Conservation (phyloP, 202 grass and related monocot genomes). For the Setaria italica region DNA sequence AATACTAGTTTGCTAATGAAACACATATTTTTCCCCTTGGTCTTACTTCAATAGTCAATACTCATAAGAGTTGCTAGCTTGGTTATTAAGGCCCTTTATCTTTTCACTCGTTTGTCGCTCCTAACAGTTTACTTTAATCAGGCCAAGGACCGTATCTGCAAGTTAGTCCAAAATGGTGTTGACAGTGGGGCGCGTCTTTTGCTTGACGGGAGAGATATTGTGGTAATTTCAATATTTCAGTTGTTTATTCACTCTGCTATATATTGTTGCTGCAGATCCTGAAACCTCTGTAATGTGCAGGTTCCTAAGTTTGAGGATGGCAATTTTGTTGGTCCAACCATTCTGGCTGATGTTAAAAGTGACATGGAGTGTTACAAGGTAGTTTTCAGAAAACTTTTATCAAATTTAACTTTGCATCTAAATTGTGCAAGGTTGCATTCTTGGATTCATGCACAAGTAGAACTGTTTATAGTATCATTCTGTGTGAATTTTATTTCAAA, state of each 20-base stretch:
- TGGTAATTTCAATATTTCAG: conserved; percentile 56
- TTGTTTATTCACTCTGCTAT: conserved; percentile 18
- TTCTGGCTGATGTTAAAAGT: conserved; percentile 81
- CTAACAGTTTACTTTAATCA: conserved; percentile 43
- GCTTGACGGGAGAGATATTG: conserved; percentile 83
- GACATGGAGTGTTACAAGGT: conserved; percentile 98
- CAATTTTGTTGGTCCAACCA: conserved; percentile 93
- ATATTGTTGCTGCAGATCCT: conserved; percentile 9
- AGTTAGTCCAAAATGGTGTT: conserved; percentile 87
- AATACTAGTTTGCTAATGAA: conserved; percentile 3
- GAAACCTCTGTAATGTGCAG: conserved; percentile 48
- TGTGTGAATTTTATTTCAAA: neutral
- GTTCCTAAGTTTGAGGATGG: conserved; percentile 78
- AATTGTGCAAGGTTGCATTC: neutral
- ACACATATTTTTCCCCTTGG: neutral
- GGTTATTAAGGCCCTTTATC: neutral
- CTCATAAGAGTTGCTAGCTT: neutral
- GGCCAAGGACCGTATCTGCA: conserved; percentile 97
- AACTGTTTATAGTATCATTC: neutral
- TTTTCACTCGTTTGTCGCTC: conserved; percentile 8
- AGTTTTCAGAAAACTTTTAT: conserved; percentile 19
- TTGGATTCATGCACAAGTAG: neutral
- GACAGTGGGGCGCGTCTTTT: conserved; percentile 77
- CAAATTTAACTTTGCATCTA: conserved; percentile 34
- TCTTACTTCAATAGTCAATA: neutral